A percentile compares a stretch with the other conserved stretches of the same genome.
phyloP scores from a whole-genome alignment of 177 flowering plant species.

The Tripterygium wilfordii region DNA sequence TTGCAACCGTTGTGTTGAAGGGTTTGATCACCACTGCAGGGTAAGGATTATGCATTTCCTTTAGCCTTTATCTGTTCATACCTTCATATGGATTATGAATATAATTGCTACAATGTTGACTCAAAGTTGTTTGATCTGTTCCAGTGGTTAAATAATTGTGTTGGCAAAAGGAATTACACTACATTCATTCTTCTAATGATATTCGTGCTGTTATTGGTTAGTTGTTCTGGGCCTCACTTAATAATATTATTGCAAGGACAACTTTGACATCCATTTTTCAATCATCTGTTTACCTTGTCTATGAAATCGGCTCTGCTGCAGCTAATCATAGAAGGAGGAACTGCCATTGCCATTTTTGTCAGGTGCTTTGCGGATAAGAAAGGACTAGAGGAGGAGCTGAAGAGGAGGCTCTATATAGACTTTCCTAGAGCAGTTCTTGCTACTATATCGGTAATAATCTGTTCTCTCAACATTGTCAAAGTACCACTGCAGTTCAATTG shows the following conservation, averaged over 20 bases:
- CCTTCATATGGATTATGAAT: background rate
- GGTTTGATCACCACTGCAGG: constrained; percentile 99
- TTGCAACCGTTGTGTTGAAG: constrained; percentile 94
- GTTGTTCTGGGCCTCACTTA: constrained; percentile 11
- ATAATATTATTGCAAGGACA: too few relatives aligned
- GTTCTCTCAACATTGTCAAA: background rate
- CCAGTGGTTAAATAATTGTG: constrained; percentile 97
- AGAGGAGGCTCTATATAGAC: constrained; percentile 40
- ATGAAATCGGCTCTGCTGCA: constrained; percentile 19
- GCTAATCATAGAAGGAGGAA: constrained; percentile 82
- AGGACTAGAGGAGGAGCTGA: constrained; percentile 65
- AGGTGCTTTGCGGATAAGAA: constrained; percentile 79
- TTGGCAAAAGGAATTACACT: constrained; percentile 91
- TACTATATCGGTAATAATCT: constrained; percentile 53
- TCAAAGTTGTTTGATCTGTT: constrained; percentile 2
- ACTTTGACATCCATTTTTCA: background rate
- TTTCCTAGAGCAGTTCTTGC: constrained; percentile 84
- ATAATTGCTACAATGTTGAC: background rate
- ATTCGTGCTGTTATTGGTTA: constrained; percentile 70
- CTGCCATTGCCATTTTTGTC: constrained; percentile 76
- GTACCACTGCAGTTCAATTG: background rate
- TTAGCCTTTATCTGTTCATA: background rate
- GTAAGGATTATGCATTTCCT: constrained; percentile 27
- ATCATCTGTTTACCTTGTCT: background rate
- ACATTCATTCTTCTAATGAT: constrained; percentile 88